Evolutionary conservation across 73 alveolate genomes (phyloP).

Genomic region (Paramecium pentaurelia): DNA sequence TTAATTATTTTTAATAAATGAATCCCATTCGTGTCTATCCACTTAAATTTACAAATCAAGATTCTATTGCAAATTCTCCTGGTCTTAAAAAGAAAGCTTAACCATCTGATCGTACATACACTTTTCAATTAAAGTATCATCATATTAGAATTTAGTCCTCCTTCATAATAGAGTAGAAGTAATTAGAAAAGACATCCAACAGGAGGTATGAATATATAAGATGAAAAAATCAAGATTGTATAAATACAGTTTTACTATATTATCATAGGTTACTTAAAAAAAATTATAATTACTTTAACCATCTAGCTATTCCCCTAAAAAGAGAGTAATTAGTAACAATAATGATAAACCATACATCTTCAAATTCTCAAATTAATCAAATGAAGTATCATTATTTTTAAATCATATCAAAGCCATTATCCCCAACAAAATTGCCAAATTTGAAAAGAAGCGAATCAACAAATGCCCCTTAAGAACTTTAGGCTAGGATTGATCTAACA

Average conservation of each 20-base stretch:
- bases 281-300: conserved; percentile 1
- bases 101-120: background rate
- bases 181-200: background rate
- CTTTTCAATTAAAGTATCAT: background rate
- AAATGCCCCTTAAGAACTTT: background rate
- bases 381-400: background rate
- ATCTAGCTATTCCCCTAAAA: conserved; percentile 6
- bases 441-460: background rate
- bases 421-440: conserved; percentile 37
- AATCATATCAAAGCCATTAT: background rate
- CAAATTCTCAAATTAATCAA: background rate
- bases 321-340: background rate
- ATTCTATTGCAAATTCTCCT: background rate
- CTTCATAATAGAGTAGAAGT: background rate
- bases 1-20: conserved; percentile 10
- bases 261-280: background rate
- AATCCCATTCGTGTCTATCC: conserved; percentile 30
- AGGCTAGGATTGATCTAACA: background rate
- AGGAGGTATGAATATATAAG: background rate
- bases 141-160: background rate
- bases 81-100: background rate
- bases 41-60: background rate
- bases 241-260: background rate
- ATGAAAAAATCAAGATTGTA: background rate
- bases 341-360: background rate